Percentiles rank a stretch among this genome's conserved stretches.
Evolutionary conservation across 179 eudicot species (phyloP).

Genomic region (Vitellaria paradoxa): DNA sequence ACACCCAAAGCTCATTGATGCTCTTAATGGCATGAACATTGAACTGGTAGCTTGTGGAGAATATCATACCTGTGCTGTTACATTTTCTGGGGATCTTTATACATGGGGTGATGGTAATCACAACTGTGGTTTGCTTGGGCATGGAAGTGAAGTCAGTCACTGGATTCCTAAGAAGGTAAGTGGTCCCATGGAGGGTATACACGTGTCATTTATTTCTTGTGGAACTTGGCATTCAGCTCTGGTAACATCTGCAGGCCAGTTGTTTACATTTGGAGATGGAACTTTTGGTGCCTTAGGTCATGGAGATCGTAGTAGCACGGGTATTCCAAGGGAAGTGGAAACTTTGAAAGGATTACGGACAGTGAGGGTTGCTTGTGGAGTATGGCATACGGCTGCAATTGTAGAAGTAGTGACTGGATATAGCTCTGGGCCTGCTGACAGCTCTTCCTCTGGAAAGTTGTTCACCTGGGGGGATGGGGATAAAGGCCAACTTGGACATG

Average conservation of each 20-base stretch:
- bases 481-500: conserved; percentile 82
- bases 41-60: conserved; percentile 58
- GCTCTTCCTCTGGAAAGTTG: conserved; percentile 49
- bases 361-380: conserved; percentile 72
- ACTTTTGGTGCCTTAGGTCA: conserved; percentile 94
- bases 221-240: conserved; percentile 97
- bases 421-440: conserved; percentile 28
- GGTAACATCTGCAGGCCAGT: conserved; percentile 64
- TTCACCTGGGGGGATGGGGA: conserved; percentile 98
- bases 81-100: conserved; percentile 55
- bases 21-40: conserved; percentile 53
- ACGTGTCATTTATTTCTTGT: conserved; percentile 63
- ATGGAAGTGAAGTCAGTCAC: conserved; percentile 65
- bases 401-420: conserved; percentile 44
- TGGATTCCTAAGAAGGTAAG: conserved; percentile 77
- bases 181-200: conserved; percentile 68
- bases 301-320: conserved; percentile 57
- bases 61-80: too few relatives aligned
- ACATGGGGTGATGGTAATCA: conserved; percentile 87
- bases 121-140: conserved; percentile 76
- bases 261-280: conserved; percentile 96
- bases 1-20: conserved; percentile 68
- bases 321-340: conserved; percentile 77
- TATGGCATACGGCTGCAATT: conserved; percentile 95
- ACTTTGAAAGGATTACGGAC: conserved; percentile 57